A percentile compares a stretch with the other conserved stretches of the same genome.
Conservation (phyloP, 2,329 filamentous ascomycete genomes). For the Paecilomyces niveus region DNA sequence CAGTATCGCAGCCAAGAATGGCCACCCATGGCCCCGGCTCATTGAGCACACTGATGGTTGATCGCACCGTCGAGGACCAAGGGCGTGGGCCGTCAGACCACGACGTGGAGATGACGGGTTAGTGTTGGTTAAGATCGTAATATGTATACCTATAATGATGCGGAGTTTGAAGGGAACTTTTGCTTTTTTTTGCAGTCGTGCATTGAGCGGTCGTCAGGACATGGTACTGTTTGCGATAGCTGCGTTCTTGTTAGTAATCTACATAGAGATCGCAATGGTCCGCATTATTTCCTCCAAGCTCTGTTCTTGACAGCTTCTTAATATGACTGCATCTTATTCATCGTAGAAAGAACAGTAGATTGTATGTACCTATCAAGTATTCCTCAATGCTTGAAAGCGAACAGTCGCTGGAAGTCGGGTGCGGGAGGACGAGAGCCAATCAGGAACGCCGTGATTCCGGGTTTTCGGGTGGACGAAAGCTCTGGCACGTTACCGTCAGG, state of each 20-base stretch:
- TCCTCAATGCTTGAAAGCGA: no score
- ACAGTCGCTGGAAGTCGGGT: neutral
- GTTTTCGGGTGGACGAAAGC: conserved; percentile 28
- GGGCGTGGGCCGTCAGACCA: conserved; percentile 28
- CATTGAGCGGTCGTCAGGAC: conserved; percentile 2
- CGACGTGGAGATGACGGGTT: conserved; percentile 56
- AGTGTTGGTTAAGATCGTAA: conserved; percentile 13
- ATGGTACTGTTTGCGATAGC: no score
- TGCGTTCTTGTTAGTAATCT: no score
- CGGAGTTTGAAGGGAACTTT: neutral
- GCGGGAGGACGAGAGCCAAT: conserved; percentile 21
- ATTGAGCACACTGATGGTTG: conserved; percentile 49
- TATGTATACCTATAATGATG: neutral
- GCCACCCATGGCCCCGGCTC: conserved; percentile 28
- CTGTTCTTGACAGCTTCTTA: no score
- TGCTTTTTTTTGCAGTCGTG: conserved; percentile 6
- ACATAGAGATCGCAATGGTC: no score
- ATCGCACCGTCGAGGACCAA: conserved; percentile 44
- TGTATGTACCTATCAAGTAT: no score
- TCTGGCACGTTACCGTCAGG: conserved; percentile 17
- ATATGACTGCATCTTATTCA: no score
- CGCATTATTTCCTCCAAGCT: no score
- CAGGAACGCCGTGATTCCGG: conserved; percentile 34
- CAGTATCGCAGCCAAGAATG: conserved; percentile 26
- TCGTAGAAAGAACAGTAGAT: no score